These are phyloP conservation scores for Hypoxylon trugodes DNA, from an alignment of 495 filamentous ascomycete species.

Conservation along the genomic window DNA sequence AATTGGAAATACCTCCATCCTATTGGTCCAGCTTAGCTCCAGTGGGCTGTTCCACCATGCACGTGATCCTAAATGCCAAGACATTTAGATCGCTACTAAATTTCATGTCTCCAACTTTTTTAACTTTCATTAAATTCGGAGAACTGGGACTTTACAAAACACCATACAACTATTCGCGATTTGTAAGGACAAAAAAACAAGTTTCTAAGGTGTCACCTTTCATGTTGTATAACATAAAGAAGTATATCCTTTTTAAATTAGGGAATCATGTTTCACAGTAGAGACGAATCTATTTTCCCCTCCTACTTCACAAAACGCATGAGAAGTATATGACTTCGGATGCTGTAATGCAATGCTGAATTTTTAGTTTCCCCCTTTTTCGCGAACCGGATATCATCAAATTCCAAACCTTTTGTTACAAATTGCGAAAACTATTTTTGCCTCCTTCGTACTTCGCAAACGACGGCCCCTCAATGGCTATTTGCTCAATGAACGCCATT, in stretches of 20 bases:
- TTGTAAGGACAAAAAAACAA: too few species aligned
- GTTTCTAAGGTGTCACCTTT: too few species aligned
- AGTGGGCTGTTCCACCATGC: slow-evolving; percentile 4
- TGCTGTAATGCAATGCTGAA: background rate
- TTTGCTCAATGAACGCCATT: slow-evolving; percentile 28
- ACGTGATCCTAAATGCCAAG: slow-evolving; percentile 25
- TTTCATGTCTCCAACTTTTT: too few species aligned
- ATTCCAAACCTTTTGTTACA: slow-evolving; percentile 19
- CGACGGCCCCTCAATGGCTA: background rate
- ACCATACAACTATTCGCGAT: too few species aligned
- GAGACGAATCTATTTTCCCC: background rate
- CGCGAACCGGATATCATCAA: slow-evolving; percentile 19
- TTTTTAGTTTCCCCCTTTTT: background rate
- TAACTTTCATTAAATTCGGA: too few species aligned
- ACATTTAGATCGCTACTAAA: too few species aligned
- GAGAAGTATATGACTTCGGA: too few species aligned
- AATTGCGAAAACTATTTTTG: slow-evolving; percentile 3
- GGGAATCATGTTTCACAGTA: too few species aligned
- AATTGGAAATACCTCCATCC: slow-evolving; percentile 45
- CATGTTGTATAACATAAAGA: too few species aligned
- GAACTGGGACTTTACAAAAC: too few species aligned
- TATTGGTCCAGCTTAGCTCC: slow-evolving; percentile 41
- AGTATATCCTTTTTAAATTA: too few species aligned
- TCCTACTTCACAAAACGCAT: background rate
- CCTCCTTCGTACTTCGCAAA: background rate